Evolutionary conservation across 768 basidiomycete genomes (phyloP), one percentile per base, ranked within the genome.

Genomic region (Brasilioporus rufonigricans): DNA sequence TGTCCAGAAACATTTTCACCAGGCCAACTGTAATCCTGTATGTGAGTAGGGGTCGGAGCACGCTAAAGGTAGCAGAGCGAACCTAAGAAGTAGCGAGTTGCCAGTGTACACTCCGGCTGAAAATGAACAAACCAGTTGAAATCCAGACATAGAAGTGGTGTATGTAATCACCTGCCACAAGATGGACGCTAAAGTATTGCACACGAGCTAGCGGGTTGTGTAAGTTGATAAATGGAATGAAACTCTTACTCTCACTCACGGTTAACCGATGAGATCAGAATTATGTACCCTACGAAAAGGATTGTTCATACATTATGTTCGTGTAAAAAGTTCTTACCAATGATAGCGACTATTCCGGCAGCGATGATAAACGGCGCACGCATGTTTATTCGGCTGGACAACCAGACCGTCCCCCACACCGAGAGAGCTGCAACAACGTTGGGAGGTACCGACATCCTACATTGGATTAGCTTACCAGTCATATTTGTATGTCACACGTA

Each of bases 1-100:
- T 86, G 84, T 12, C 79, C 81, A 13, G 83, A 83, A n/a, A 87
- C 82, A 57, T 86, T 86, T 66, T 86, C 84, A 18, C 79, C 75
- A 1, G 83, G 82, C 81, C 85, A 85, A 50, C 78, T 66, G 14
- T 19, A 4, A 24, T 9, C 27, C 44, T 7, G 50, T 18, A 4
- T 14, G 21, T 39, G n/a, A 45, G 27, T 12, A 16, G 23, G 16
- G 12, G n/a, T 21, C 21, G 4, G 44, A 33, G 38, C 55, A 31
- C 21, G 11, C 26, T 43, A 27, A 23, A 16, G 44, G 11, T n/a
- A n/a, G 18, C n/a, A 24, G 14, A n/a, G 46, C 63, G 23, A 26
- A 78, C 82, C 80, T 81, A 18, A 85, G 65, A 33, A 85, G 70
- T 11, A 84, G 67, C 1, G 83, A 77, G 60, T 80, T 84, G 13